These are phyloP conservation scores for Hydrangea macrophylla DNA, from an alignment of 148 eudicot species.

Conservation along the genomic window DNA sequence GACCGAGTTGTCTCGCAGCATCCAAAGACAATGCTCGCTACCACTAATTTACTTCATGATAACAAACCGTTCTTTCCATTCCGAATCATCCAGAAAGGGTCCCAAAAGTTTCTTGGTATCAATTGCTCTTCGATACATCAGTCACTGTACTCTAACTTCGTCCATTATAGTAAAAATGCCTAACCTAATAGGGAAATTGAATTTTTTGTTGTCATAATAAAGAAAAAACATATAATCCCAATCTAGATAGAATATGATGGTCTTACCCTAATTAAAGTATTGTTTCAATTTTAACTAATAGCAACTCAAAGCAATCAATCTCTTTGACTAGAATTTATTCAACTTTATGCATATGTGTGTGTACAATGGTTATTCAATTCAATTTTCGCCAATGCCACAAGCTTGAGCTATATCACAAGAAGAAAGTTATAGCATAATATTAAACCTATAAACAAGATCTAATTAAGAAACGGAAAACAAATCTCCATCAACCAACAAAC, in stretches of 20 bases:
- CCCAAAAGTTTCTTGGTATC: not conserved
- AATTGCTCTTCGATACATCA: not conserved
- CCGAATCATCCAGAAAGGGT: not conserved
- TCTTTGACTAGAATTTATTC: too few relatives aligned
- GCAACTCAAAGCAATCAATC: not conserved
- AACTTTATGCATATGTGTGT: too few relatives aligned
- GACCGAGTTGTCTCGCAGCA: too few relatives aligned
- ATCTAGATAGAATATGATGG: not conserved
- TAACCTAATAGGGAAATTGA: not conserved
- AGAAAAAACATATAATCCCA: not conserved
- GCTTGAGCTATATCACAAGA: not conserved
- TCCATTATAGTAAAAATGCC: not conserved
- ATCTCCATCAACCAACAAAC: not conserved
- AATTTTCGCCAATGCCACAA: not conserved
- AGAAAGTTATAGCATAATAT: not conserved
- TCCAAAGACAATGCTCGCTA: too few relatives aligned
- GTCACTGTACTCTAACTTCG: not conserved
- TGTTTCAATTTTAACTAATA: not conserved
- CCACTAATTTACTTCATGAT: too few relatives aligned
- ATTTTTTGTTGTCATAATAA: not conserved
- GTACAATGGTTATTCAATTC: not conserved
- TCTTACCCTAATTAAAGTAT: not conserved
- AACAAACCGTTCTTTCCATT: too few relatives aligned
- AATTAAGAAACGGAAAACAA: not conserved
- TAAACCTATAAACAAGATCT: not conserved